Percentiles rank a stretch among this genome's conserved stretches.
Evolutionary conservation across 495 filamentous ascomycete species (phyloP).

Genomic region (Lentithecium fluviatile): DNA sequence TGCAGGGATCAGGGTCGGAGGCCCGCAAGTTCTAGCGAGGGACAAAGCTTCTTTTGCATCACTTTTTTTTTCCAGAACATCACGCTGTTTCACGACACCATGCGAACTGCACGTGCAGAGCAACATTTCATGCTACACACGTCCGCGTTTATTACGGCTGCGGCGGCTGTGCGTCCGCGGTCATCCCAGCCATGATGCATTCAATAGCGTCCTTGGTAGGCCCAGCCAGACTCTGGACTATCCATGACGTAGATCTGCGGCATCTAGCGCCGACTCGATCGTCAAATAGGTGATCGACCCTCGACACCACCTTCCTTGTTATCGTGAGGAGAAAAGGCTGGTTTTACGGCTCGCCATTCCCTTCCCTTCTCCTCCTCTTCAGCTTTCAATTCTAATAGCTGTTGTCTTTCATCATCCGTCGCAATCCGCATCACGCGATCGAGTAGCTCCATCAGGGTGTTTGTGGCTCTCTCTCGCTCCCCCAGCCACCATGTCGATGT

Average conservation of each 20-base stretch:
- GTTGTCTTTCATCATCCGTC: background rate
- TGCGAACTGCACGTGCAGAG: too few relatives aligned
- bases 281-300: background rate
- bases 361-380: background rate
- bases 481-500: slow-evolving; percentile 10
- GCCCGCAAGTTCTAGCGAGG: too few relatives aligned
- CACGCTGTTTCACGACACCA: too few relatives aligned
- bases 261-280: background rate
- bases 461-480: background rate
- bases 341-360: background rate
- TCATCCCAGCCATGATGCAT: background rate
- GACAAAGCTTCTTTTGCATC: too few relatives aligned
- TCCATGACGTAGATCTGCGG: slow-evolving; percentile 22
- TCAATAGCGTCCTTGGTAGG: background rate
- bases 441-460: background rate
- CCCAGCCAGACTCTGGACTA: background rate
- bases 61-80: too few relatives aligned
- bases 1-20: background rate
- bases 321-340: background rate
- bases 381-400: background rate
- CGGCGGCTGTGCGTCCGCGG: too few relatives aligned
- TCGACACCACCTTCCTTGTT: background rate
- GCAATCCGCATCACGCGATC: background rate
- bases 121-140: too few relatives aligned
- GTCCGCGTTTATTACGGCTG: too few relatives aligned